These are phyloP conservation scores for Apophysomyces variabilis DNA, from an alignment of 371 early-diverging fungal genomes.

Conservation along the genomic window DNA sequence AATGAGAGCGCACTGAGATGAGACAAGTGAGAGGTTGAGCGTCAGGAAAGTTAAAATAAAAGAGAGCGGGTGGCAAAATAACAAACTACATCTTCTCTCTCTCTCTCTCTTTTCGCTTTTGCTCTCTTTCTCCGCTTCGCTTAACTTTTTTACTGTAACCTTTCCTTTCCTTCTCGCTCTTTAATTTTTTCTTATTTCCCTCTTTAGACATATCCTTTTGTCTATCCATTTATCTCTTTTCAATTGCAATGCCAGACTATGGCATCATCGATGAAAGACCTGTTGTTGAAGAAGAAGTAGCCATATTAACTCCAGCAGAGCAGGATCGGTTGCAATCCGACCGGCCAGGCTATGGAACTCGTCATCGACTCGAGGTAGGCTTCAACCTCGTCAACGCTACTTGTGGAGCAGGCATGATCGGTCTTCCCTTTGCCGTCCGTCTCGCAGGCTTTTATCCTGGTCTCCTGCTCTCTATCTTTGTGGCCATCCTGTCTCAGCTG, in stretches of 20 bases:
- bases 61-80: no score
- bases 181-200: slow-evolving; percentile 6
- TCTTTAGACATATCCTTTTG: not conserved
- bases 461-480: slow-evolving; percentile 48
- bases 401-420: slow-evolving; percentile 60
- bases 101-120: no score
- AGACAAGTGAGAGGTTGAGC: no score
- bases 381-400: slow-evolving; percentile 66
- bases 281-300: slow-evolving; percentile 12
- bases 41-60: no score
- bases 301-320: slow-evolving; percentile 33
- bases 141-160: not conserved
- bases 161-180: slow-evolving; percentile 6
- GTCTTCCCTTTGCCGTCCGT: slow-evolving; percentile 53
- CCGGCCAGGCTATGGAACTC: slow-evolving; percentile 52
- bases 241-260: slow-evolving; percentile 28
- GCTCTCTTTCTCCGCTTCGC: no score
- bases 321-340: slow-evolving; percentile 49
- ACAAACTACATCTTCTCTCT: no score
- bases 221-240: slow-evolving; percentile 12
- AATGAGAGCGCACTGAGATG: no score
- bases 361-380: slow-evolving; percentile 43
- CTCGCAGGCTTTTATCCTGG: slow-evolving; percentile 61
- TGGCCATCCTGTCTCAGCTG: slow-evolving; percentile 53
- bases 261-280: slow-evolving; percentile 24